These are phyloP conservation scores for Sphaerulina musiva DNA, from an alignment of 2,329 filamentous ascomycete species.

Conservation along the genomic window DNA sequence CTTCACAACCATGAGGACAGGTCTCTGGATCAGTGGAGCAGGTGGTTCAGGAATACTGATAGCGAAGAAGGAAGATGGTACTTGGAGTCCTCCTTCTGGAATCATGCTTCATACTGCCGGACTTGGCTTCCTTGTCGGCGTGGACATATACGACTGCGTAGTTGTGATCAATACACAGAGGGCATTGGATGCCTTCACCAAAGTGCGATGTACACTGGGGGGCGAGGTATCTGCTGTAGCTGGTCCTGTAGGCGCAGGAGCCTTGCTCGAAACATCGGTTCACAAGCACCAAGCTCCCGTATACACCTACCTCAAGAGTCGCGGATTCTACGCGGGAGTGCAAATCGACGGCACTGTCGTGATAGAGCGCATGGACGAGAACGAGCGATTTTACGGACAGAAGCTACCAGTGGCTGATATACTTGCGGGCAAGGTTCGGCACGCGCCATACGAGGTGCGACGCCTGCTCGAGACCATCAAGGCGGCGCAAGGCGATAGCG, in stretches of 20 bases:
- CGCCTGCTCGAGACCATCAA: constrained; percentile 76
- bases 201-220: constrained; percentile 70
- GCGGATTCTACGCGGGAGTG: constrained; percentile 80
- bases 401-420: constrained; percentile 57
- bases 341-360: constrained; percentile 82
- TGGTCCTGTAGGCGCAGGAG: constrained; percentile 72
- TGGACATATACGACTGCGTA: constrained; percentile 94
- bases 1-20: constrained; percentile 92
- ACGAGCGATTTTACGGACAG: constrained; percentile 75
- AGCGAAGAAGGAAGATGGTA: constrained; percentile 74
- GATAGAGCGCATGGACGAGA: constrained; percentile 80
- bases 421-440: constrained; percentile 52
- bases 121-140: constrained; percentile 80
- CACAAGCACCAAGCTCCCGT: constrained; percentile 64
- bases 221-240: constrained; percentile 70
- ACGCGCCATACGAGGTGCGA: constrained; percentile 51
- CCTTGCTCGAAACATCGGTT: constrained; percentile 61
- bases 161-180: constrained; percentile 83
- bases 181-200: constrained; percentile 77
- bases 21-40: constrained; percentile 83
- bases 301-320: constrained; percentile 82
- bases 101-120: constrained; percentile 86
- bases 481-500: constrained; percentile 73
- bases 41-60: constrained; percentile 85
- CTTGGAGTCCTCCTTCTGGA: constrained; percentile 85